phyloP scores from a whole-genome alignment of 2,329 filamentous ascomycete genomes.

The Fusarium pseudograminearum region DNA sequence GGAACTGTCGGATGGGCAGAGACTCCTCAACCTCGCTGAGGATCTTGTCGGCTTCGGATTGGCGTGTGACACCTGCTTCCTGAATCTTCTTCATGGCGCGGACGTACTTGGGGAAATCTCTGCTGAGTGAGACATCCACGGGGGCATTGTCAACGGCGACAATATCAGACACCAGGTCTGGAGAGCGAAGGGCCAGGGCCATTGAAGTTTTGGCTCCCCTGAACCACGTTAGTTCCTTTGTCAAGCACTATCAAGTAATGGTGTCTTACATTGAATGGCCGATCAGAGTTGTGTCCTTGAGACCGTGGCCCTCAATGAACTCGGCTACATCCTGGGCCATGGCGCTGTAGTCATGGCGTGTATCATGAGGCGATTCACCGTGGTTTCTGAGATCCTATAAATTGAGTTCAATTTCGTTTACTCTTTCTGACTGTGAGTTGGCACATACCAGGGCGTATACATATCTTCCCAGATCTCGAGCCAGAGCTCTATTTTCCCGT shows the following conservation, averaged over 20 bases:
- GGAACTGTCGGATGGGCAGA: conserved; percentile 86
- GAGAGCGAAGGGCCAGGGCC: conserved; percentile 80
- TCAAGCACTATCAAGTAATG: background rate
- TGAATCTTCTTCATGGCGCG: conserved; percentile 88
- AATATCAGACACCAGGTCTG: conserved; percentile 75
- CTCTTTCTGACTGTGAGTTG: conserved; percentile 1
- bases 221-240: background rate
- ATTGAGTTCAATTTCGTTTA: conserved; percentile 29
- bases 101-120: conserved; percentile 83
- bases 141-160: conserved; percentile 94
- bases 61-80: conserved; percentile 72
- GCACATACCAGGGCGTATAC: conserved; percentile 81
- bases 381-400: conserved; percentile 89
- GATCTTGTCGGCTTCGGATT: conserved; percentile 84
- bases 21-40: conserved; percentile 78
- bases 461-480: conserved; percentile 81
- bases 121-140: conserved; percentile 79
- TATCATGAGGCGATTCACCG: conserved; percentile 85
- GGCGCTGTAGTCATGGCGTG: conserved; percentile 80
- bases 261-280: conserved; percentile 87
- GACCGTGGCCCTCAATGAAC: conserved; percentile 78
- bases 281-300: conserved; percentile 81
- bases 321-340: conserved; percentile 86
- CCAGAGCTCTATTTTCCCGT: conserved; percentile 71
- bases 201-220: conserved; percentile 95